Base-by-base conservation (phyloP, 768 basidiomycete species). In the Leccinum olivaceopallidum region DNA sequence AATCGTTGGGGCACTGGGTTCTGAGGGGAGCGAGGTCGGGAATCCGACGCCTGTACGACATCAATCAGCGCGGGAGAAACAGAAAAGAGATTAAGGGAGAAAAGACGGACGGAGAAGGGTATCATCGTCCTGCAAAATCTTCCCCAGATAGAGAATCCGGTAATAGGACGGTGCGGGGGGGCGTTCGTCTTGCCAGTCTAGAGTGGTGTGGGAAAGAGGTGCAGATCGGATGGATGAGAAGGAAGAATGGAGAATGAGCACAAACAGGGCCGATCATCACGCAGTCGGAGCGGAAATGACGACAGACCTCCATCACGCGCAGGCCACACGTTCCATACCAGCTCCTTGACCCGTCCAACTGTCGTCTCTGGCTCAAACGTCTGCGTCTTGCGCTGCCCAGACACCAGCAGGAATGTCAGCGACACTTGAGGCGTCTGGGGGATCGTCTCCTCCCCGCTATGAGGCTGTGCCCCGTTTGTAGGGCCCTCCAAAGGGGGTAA, bases 311-410 rank as follows among this genome's bases (percentile, higher is more conserved):
- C 64, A 58, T 66, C 69, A 53, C 69, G 67, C 55, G 56, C 75
- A 30, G 89, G 89, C 90, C 91, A 93, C 36, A 85, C 82, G 75
- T 87, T 90, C 90, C 91, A 92, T 39, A 87, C 83, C 52, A 93
- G 81, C 75, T 93, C 91, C 74, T 92, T 92, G 30, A 91, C 87
- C 65, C 91, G 79, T 18, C 88, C 89, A 34, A 92, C 77, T 0
- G 89, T 88, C 22, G 83, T 88, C 64, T 85, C 84, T 13, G 89
- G 89, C 30, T 90, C 88, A 64, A 93, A 93, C 0, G 81, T 76
- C 83, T 92, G 89, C 0, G 85, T 84, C 63, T 86, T 79, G 62
- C 89, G 78, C 47, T 80, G 76, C 0, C 90, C 89, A 0, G 88
- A 85, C 28, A 91, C 82, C 54, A 91, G 79, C 49, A 93, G 77